These are phyloP conservation scores for Psophocarpus tetragonolobus DNA, from an alignment of 306 rosid genomes.

Conservation along the genomic window DNA sequence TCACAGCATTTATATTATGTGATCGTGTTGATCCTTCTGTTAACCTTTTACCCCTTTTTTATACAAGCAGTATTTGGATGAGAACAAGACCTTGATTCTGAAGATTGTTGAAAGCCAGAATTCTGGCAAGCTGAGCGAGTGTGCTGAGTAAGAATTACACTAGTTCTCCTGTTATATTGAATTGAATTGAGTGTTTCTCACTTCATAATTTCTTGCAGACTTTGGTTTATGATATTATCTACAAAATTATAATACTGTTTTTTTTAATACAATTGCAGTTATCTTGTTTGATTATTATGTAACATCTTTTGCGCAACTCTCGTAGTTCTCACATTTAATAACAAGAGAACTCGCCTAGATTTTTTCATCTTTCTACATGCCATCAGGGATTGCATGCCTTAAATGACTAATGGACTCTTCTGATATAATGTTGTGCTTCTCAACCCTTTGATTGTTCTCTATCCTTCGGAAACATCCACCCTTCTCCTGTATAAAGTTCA, in stretches of 20 bases:
- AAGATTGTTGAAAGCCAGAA: constrained; percentile 99
- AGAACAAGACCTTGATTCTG: constrained; percentile 97
- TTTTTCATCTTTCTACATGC: not conserved
- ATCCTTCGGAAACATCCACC: not conserved
- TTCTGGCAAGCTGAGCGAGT: constrained; percentile 85
- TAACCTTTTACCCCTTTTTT: constrained; percentile 5
- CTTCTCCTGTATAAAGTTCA: not conserved
- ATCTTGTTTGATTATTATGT: not conserved
- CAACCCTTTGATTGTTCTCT: not conserved
- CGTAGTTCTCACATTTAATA: not conserved
- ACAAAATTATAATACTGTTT: not conserved
- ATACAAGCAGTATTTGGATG: constrained; percentile 84
- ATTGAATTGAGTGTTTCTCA: not conserved
- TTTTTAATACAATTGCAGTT: not conserved
- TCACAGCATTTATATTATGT: not conserved
- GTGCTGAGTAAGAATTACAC: constrained; percentile 83
- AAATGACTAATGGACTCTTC: not conserved
- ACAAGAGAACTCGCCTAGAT: not conserved
- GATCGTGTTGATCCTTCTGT: not conserved
- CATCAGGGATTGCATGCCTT: not conserved
- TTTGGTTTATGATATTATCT: not conserved
- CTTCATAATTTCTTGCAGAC: constrained; percentile 7
- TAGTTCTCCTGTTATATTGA: not conserved
- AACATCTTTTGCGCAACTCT: not conserved
- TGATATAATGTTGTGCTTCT: not conserved